Evolutionary conservation across 176 grass and related monocot species (phyloP).

Genomic region (Carex cristatella): DNA sequence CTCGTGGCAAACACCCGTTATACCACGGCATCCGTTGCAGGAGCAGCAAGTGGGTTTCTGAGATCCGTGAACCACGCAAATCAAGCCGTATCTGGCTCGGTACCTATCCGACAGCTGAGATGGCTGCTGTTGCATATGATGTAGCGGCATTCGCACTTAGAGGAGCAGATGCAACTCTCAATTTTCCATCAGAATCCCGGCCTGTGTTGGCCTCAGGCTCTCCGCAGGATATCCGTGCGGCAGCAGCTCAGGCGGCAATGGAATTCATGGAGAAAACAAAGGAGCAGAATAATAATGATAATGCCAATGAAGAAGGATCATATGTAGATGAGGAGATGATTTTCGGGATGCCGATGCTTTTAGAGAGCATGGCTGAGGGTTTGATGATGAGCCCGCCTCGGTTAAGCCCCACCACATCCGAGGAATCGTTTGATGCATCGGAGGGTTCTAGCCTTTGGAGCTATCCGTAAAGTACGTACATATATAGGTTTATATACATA

Average conservation of each 20-base stretch:
- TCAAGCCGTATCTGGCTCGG: conserved; percentile 75
- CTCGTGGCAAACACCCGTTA: conserved; percentile 28
- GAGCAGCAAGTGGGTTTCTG: conserved; percentile 75
- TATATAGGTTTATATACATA: background rate
- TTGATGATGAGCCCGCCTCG: conserved; percentile 84
- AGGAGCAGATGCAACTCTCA: conserved; percentile 49
- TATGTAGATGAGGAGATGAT: conserved; percentile 73
- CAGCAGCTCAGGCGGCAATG: conserved; percentile 4
- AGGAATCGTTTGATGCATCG: background rate
- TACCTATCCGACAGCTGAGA: conserved; percentile 65
- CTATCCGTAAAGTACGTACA: conserved; percentile 27
- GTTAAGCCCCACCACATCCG: conserved; percentile 7
- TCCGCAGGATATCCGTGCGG: conserved; percentile 43
- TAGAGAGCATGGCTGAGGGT: conserved; percentile 75
- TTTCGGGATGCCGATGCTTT: conserved; percentile 56
- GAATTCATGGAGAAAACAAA: background rate
- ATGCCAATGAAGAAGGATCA: background rate
- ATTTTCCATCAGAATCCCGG: conserved; percentile 38
- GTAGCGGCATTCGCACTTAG: conserved; percentile 63
- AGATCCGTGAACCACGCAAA: conserved; percentile 71
- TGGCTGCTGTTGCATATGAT: conserved; percentile 76
- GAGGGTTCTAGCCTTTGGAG: conserved; percentile 57
- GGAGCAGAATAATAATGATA: background rate
- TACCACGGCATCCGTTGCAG: conserved; percentile 63
- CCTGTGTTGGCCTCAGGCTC: conserved; percentile 31